Percentiles rank a stretch among this genome's conserved stretches.
Evolutionary conservation across 164 flowering plant species (phyloP).

Genomic region (Umbilicus rupestris): DNA sequence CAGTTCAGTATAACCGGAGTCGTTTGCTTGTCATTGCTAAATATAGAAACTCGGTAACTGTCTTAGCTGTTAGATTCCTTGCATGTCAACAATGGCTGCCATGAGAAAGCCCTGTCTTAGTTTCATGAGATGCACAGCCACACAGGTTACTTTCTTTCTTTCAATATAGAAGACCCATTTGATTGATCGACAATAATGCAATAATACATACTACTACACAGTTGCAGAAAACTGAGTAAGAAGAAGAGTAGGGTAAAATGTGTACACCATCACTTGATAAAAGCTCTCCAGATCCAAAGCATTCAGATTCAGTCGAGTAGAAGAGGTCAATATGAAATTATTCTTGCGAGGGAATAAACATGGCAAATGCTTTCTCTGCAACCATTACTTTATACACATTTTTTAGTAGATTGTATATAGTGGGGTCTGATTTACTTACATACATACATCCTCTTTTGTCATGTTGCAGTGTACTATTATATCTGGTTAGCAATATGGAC

Average conservation of each 20-base stretch:
- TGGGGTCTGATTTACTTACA: not conserved
- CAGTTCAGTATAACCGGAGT: too few relatives aligned
- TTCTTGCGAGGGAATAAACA: not conserved
- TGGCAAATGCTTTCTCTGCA: not conserved
- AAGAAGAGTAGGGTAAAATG: not conserved
- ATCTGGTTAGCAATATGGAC: not conserved
- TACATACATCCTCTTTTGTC: not conserved
- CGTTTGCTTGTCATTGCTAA: too few relatives aligned
- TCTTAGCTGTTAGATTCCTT: too few relatives aligned
- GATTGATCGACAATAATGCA: too few relatives aligned
- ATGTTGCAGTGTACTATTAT: not conserved
- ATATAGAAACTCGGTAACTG: too few relatives aligned
- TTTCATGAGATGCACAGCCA: too few relatives aligned
- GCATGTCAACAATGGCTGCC: too few relatives aligned
- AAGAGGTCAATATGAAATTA: not conserved
- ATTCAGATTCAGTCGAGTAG: not conserved
- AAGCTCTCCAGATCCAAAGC: not conserved
- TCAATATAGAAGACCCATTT: too few relatives aligned
- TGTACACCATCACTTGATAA: not conserved
- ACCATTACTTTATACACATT: not conserved
- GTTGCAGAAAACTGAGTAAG: not conserved
- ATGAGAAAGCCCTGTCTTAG: too few relatives aligned
- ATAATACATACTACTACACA: conserved; percentile 14
- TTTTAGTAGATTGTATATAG: not conserved
- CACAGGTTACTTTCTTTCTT: too few relatives aligned